These are phyloP conservation scores for Solanum acaule DNA, from an alignment of 257 asterid species.

Conservation along the genomic window DNA sequence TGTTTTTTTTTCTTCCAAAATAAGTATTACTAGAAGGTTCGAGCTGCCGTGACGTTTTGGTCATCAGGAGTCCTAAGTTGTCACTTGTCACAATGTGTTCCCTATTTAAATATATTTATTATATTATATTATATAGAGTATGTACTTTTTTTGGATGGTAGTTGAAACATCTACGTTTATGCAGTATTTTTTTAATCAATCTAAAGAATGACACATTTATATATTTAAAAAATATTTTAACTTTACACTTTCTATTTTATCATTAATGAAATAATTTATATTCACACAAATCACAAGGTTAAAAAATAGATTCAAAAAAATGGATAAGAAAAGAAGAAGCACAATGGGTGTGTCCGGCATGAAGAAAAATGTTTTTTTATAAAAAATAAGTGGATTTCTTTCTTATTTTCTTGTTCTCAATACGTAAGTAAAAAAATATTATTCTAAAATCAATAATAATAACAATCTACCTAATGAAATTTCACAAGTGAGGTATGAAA, in stretches of 20 bases:
- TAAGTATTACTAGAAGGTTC: neutral
- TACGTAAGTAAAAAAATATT: neutral
- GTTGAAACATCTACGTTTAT: no score
- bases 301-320: neutral
- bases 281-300: fast-evolving
- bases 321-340: neutral
- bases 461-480: fast-evolving
- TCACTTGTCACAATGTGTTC: neutral
- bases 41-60: neutral
- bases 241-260: neutral
- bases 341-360: fast-evolving
- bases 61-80: neutral
- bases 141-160: no score
- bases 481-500: fast-evolving
- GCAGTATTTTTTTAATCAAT: no score
- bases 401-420: no score
- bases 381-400: no score
- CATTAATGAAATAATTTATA: neutral
- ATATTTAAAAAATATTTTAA: neutral
- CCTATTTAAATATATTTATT: no score
- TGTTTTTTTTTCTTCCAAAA: neutral
- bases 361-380: neutral
- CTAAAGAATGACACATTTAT: no score
- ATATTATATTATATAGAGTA: no score
- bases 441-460: neutral